Conservation (phyloP, 441 rosid species). For the Adansonia madagascariensis region DNA sequence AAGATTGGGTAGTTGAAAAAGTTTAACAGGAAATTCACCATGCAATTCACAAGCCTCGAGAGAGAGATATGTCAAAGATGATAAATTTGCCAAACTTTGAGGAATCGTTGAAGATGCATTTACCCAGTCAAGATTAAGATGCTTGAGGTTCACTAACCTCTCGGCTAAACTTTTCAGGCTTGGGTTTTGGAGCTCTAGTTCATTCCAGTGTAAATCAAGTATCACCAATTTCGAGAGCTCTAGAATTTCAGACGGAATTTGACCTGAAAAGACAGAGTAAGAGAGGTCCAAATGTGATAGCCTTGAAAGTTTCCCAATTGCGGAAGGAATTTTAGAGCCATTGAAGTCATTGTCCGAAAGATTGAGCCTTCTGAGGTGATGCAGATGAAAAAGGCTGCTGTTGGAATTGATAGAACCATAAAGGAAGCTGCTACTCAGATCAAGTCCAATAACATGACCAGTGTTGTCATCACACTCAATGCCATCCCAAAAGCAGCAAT, state of each 20-base stretch:
- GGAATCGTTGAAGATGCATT: neutral
- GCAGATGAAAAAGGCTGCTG: slow-evolving; percentile 33
- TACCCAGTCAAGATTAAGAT: neutral
- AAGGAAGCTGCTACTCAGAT: slow-evolving; percentile 31
- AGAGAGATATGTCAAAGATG: neutral
- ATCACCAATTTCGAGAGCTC: slow-evolving; percentile 26
- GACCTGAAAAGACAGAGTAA: neutral
- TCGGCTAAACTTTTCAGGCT: neutral
- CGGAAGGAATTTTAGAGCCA: neutral
- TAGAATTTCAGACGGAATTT: slow-evolving; percentile 7
- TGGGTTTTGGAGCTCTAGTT: neutral
- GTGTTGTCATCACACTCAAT: slow-evolving; percentile 31
- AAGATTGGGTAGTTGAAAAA: neutral
- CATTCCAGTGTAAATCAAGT: slow-evolving; percentile 25
- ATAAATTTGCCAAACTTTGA: neutral
- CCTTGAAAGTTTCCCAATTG: slow-evolving; percentile 10
- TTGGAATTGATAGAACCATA: slow-evolving; percentile 30
- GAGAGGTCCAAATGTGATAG: slow-evolving; percentile 18
- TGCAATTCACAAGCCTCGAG: neutral
- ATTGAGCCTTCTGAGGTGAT: slow-evolving; percentile 27
- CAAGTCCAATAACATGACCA: slow-evolving; percentile 34
- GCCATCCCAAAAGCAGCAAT: slow-evolving; percentile 46
- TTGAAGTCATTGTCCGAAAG: slow-evolving; percentile 28
- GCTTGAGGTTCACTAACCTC: neutral
- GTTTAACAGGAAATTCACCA: neutral